These are phyloP conservation scores for Trichoderma pleuroti DNA, from an alignment of 2,329 filamentous ascomycete genomes.

Conservation along the genomic window DNA sequence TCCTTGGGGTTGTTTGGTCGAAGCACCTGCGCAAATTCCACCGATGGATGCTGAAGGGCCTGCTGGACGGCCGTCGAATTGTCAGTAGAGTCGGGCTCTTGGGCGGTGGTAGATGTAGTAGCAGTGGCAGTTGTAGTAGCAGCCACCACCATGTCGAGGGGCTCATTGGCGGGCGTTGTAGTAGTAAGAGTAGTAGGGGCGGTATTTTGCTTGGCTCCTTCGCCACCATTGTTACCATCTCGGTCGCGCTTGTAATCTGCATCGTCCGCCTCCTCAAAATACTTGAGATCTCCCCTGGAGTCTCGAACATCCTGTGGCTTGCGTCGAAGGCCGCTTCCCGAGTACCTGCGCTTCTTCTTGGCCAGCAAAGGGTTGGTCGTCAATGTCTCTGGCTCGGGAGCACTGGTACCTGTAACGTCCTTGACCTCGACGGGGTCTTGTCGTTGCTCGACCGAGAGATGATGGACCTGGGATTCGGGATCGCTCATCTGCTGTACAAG, in stretches of 20 bases:
- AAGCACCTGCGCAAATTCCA: slow-evolving; percentile 43
- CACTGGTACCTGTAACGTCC: slow-evolving; percentile 61
- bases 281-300: slow-evolving; percentile 75
- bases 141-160: background rate
- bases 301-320: slow-evolving; percentile 70
- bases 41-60: slow-evolving; percentile 36
- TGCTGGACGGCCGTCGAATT: slow-evolving; percentile 30
- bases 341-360: slow-evolving; percentile 70
- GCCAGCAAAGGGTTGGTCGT: slow-evolving; percentile 38
- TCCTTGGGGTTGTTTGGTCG: slow-evolving; percentile 74
- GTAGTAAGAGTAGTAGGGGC: background rate
- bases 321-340: slow-evolving; percentile 74
- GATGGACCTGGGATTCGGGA: slow-evolving; percentile 28
- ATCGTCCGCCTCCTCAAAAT: slow-evolving; percentile 85
- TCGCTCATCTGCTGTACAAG: slow-evolving; percentile 28
- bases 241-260: slow-evolving; percentile 65
- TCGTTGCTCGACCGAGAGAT: slow-evolving; percentile 28
- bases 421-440: slow-evolving; percentile 42
- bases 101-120: background rate
- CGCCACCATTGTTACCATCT: slow-evolving; percentile 5
- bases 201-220: background rate
- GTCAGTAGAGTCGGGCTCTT: slow-evolving; percentile 35
- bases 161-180: background rate
- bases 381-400: slow-evolving; percentile 58
- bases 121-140: background rate